Base-by-base conservation (phyloP, 495 filamentous ascomycete genomes). In the Antarctomyces pellizariae region DNA sequence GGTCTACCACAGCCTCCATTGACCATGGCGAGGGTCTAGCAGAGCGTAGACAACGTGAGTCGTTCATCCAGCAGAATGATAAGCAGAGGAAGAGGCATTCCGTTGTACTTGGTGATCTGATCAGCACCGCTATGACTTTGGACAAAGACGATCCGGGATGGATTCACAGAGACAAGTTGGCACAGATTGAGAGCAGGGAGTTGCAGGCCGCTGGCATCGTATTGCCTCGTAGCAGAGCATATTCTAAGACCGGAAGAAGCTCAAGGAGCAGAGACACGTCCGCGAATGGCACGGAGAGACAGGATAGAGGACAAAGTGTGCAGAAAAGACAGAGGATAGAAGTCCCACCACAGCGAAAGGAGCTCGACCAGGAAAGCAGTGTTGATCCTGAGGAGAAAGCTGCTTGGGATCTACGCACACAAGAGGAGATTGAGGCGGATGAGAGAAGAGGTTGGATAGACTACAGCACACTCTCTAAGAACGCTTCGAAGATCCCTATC, bases 111-210 rank as follows among this genome's bases (percentile, higher is more conserved):
- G n/a, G n/a, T n/a, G n/a, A n/a, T n/a, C n/a, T n/a, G n/a, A 7
- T 22, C 19, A 11, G 11, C 19, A 22, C 19, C 7, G 7, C 19
- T 7, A 22, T 11, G 7, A 11, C 19, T 7, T 11, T 11, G 7
- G 39, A 38, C 30, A 52, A 57, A 16, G 70, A 75, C 20, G 56
- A 59, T 35, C 72, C 72, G 25, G 67, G 72, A 45, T 95, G 86
- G 86, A 95, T 97, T 32, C 83, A 97, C 45, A 62, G 86, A 13
- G 86, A 97, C 48, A 97, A 95, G 49, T 50, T 97, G 24, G 83
- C 79, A 17, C 62, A 67, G 43, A 97, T 97, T 38, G 86, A 97
- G 54, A 92, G 61, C 41, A 63, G 79, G 47, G 86, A 97, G 46
- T 55, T 93, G 35, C 77, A 89, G 38, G 78, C 77, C 42, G 80